Evolutionary conservation across 352 stramenopile species (phyloP), one percentile per base, ranked within the genome.

Genomic region (Globisporangium rhizosaccharum): DNA sequence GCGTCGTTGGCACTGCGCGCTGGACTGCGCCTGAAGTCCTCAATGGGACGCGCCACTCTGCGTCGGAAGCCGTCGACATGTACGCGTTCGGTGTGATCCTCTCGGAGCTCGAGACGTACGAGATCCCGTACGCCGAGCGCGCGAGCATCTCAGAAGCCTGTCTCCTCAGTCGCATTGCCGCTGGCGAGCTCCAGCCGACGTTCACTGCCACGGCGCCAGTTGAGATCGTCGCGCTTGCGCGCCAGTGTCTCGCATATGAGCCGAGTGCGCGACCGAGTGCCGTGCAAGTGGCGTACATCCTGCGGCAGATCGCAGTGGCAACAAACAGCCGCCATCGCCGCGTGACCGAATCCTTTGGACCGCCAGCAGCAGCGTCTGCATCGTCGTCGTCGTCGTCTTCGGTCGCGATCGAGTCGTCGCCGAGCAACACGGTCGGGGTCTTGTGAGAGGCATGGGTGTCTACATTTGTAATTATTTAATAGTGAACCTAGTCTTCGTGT

Each of bases 1-100:
- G 63, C 2, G 62, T 61, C 10, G 56, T 79, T 9, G 82, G 80
- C 6, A 92, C 82, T 5, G 80, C 73, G 44, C 79, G 79, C 23
- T 88, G 80, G 80, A 68, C 78, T 30, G 76, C 80, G 7, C 78
- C 80, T 0, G 80, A 90, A 51, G 60, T 87, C 25, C 68, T 97
- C 23, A 44, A 68, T 3, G 65, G 73, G 28, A 73, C 57, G 20
- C 78, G 90, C 25, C 79, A 78, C 59, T 67, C 79, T 18, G 67
- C 75, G 11, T 39, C 33, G 33, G 7, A 39, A 39, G 71, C 78
- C 10, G 69, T 82, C 0, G 76, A 87, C 55, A 70, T 89, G 15
- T 89, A 77, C 56, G 84, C 79, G 14, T 73, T 87, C 39, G 79
- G 79, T 14, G 75, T 85, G 12, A 75, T 87, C 36, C 53, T 86